Evolutionary conservation across 805 yeast species (phyloP).

Genomic region (Starmerella apis): DNA sequence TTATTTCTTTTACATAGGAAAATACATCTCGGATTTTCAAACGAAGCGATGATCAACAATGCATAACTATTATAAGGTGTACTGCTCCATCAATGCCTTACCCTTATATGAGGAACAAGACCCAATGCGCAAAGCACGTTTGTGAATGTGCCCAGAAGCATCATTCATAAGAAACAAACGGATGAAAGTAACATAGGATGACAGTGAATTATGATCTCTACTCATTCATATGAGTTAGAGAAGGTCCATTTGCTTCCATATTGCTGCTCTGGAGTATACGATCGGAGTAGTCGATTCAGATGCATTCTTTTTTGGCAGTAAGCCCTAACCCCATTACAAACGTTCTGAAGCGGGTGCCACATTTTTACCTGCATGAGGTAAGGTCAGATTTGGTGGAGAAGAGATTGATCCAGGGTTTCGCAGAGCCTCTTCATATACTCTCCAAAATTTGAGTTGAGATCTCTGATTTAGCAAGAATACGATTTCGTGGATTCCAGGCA

Average conservation of each 20-base stretch:
- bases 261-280: not conserved
- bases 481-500: not conserved
- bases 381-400: not conserved
- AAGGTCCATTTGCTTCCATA: no score
- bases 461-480: not conserved
- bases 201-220: no score
- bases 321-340: not conserved
- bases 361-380: not conserved
- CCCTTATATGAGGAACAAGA: no score
- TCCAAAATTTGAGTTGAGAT: not conserved
- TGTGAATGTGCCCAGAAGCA: no score
- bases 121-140: no score
- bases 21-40: not conserved
- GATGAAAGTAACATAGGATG: no score
- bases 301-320: not conserved
- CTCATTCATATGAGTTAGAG: no score
- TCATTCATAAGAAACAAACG: no score
- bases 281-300: not conserved
- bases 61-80: not conserved
- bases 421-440: not conserved
- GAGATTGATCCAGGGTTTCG: not conserved
- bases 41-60: not conserved
- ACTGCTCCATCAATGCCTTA: no score
- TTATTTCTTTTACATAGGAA: no score
- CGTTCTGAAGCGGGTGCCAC: not conserved